These are phyloP conservation scores for Beauveria pseudobassiana DNA, from an alignment of 2,329 filamentous ascomycete species.

Conservation along the genomic window DNA sequence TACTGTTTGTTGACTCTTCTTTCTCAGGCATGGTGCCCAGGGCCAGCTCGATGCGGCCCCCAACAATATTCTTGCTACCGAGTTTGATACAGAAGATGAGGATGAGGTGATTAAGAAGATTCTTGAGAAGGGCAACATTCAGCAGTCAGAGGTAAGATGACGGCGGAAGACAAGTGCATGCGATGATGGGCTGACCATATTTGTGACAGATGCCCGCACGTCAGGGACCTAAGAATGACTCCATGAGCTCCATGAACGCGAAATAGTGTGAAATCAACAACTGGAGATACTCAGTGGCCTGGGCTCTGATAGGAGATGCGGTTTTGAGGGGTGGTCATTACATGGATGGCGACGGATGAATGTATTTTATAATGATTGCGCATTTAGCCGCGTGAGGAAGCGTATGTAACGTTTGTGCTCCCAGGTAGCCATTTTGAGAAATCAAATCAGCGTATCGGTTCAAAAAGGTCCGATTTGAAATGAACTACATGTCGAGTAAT, in stretches of 20 bases:
- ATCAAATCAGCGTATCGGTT: not conserved
- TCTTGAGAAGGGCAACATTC: slow-evolving; percentile 64
- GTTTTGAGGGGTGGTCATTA: no score
- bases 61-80: slow-evolving; percentile 66
- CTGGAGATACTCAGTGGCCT: no score
- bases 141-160: slow-evolving; percentile 47
- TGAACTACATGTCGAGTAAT: not conserved
- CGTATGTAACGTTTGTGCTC: not conserved
- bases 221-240: slow-evolving; percentile 46
- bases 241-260: slow-evolving; percentile 34
- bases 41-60: slow-evolving; percentile 71
- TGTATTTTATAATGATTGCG: slow-evolving; percentile 5
- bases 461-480: not conserved
- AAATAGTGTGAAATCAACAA: slow-evolving; percentile 25
- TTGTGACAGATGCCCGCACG: slow-evolving; percentile 41
- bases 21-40: slow-evolving; percentile 70
- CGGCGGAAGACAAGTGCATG: slow-evolving; percentile 3
- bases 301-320: no score
- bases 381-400: not conserved
- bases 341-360: not conserved
- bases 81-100: slow-evolving; percentile 75
- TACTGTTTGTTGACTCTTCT: slow-evolving; percentile 12
- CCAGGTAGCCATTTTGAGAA: not conserved
- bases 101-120: slow-evolving; percentile 80
- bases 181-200: not conserved